Evolutionary conservation across 306 rosid species (phyloP), one percentile per base, ranked within the genome.

Genomic region (Sicyos edulis): DNA sequence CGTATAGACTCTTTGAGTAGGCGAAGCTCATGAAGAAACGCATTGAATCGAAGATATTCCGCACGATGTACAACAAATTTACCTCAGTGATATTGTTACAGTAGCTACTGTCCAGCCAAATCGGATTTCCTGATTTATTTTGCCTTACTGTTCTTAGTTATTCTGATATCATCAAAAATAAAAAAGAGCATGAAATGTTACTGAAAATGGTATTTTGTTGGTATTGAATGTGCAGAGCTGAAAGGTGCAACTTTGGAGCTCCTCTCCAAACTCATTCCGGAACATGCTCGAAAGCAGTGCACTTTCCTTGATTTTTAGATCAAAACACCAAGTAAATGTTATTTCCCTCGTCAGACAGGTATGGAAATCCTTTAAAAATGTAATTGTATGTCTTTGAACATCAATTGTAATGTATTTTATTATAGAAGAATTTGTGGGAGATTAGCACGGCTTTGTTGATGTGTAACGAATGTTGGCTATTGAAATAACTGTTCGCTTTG

Each of bases 241-340:
- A 86, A 86, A 63, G 91, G 87, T 57, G 87, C 82, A 61, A 78
- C 95, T 15, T 73, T 76, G 75, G 91, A 86, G 89, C 80, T 78
- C 19, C 63, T 86, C 60, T 80, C 85, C 65, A 86, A 69, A 70
- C 83, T 86, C 77, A 78, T 88, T 16, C 89, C 91, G 1, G 88
- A 86, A 75, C 88, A 86, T 56, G 86, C 91, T 52, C 79, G 87
- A 55, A 86, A 84, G 78, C 91, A 86, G 75, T 88, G 91, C 19
- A 67, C 87, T 22, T 77, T 80, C 62, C 82, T 84, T 47, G 83
- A 82, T 57, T 71, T 78, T 75, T 83, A 82, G 78, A 54, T 56
- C 70, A 64, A 64, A 37, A 26, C 53, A 20, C 32, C 10, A 64
- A 42, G 52, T 64, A 10, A 32, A 19, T 71, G 75, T 26, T 51